phyloP scores from a whole-genome alignment of 1,284 basidiomycete genomes.

The Heterobasidion irregulare region DNA sequence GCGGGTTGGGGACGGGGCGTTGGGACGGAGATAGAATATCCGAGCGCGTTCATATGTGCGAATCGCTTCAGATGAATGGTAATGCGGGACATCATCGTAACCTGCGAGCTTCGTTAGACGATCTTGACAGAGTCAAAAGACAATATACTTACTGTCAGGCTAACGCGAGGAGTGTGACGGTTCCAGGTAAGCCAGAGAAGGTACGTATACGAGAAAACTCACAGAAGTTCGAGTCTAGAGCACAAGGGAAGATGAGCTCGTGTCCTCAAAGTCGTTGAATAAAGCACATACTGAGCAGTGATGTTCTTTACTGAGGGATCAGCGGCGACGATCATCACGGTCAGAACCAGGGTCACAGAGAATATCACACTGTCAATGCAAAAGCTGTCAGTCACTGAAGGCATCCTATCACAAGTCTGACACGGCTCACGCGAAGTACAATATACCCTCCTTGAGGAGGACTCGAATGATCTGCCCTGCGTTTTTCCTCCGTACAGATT shows the following conservation, averaged over 20 bases:
- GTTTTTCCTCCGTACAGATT: constrained; percentile 28
- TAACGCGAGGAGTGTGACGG: constrained; percentile 5
- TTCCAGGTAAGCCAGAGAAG: not conserved
- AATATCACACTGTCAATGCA: constrained; percentile 36
- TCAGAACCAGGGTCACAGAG: constrained; percentile 38
- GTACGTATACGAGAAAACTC: constrained; percentile 15
- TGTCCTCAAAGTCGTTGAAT: not conserved
- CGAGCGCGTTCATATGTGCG: not conserved
- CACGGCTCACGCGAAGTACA: constrained; percentile 40
- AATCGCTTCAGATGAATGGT: constrained; percentile 32
- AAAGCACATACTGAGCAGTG: constrained; percentile 39
- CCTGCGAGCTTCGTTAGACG: constrained; percentile 19
- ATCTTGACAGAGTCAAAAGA: constrained; percentile 10
- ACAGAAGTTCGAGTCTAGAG: constrained; percentile 41
- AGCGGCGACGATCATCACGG: constrained; percentile 41
- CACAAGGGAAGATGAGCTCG: not conserved
- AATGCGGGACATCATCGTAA: constrained; percentile 47
- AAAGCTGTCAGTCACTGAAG: not conserved
- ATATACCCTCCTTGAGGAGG: constrained; percentile 43
- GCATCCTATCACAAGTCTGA: too few relatives aligned
- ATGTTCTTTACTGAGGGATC: constrained; percentile 39
- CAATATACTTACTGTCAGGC: constrained; percentile 11
- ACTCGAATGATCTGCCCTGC: constrained; percentile 33
- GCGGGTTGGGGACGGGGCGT: not conserved
- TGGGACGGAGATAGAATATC: not conserved